Percentiles rank a stretch among this genome's conserved stretches.
phyloP scores from a whole-genome alignment of 345 rosid species.

The Citrus mangshanensis region DNA sequence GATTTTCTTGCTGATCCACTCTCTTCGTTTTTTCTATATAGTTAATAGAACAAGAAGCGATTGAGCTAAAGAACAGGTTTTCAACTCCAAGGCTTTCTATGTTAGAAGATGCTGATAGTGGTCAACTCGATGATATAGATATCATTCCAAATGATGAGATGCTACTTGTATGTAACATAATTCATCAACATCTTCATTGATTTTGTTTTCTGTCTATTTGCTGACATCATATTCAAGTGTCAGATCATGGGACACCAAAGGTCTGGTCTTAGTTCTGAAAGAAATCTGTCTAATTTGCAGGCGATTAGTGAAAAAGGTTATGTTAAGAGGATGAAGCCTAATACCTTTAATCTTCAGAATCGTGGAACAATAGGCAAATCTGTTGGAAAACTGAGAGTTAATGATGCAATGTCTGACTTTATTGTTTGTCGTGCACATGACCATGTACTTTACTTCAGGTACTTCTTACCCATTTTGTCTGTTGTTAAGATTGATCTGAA shows the following conservation, averaged over 20 bases:
- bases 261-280: slow-evolving; percentile 5
- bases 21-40: slow-evolving; percentile 11
- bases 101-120: slow-evolving; percentile 79
- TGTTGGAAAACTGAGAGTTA: slow-evolving; percentile 84
- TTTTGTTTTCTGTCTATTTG: background rate
- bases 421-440: slow-evolving; percentile 92
- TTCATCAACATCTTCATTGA: slow-evolving; percentile 6
- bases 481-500: background rate
- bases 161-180: slow-evolving; percentile 57
- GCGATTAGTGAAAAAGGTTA: slow-evolving; percentile 95
- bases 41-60: slow-evolving; percentile 82
- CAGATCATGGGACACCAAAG: background rate
- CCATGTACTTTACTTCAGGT: slow-evolving; percentile 93
- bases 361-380: slow-evolving; percentile 98
- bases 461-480: background rate
- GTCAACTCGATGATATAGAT: slow-evolving; percentile 88
- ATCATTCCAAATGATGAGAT: slow-evolving; percentile 94
- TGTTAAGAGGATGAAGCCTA: slow-evolving; percentile 87
- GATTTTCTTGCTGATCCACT: background rate
- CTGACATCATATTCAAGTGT: background rate
- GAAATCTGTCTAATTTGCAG: slow-evolving; percentile 42
- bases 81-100: slow-evolving; percentile 70
- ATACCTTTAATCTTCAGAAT: slow-evolving; percentile 85
- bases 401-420: slow-evolving; percentile 93
- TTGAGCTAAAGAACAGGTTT: slow-evolving; percentile 80